Conservation (phyloP, 192 early-diverging fungal species). For the Obelidium mucronatum region DNA sequence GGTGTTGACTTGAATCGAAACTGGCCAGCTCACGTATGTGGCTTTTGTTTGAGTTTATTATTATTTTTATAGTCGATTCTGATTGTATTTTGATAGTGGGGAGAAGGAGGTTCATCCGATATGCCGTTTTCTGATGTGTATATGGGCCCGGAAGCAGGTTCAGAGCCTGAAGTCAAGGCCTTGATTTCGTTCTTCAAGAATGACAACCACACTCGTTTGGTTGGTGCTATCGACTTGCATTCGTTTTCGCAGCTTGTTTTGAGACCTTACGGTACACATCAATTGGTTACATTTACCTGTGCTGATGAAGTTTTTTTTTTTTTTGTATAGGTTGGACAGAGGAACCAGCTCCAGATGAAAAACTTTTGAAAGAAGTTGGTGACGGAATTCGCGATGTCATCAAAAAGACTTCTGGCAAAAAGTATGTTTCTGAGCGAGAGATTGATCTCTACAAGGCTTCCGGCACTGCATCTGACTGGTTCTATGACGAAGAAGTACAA, state of each 20-base stretch:
- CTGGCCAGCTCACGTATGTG: conserved; percentile 54
- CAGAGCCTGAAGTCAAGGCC: conserved; percentile 62
- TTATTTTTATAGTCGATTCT: conserved; percentile 43
- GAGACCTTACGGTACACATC: conserved; percentile 62
- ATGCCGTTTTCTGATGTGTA: conserved; percentile 60
- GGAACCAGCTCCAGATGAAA: conserved; percentile 48
- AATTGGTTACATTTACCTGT: no score
- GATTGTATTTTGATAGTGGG: conserved; percentile 43
- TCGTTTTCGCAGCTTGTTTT: conserved; percentile 66
- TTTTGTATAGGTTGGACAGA: conserved; percentile 43
- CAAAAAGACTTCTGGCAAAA: conserved; percentile 48
- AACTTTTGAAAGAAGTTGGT: conserved; percentile 50
- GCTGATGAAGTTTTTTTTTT: conserved; percentile 31
- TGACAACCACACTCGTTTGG: conserved; percentile 51
- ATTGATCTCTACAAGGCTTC: conserved; percentile 64
- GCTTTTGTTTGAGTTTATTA: conserved; percentile 40
- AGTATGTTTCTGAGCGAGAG: conserved; percentile 54
- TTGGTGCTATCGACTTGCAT: conserved; percentile 68
- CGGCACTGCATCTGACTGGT: conserved; percentile 62
- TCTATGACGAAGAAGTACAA: conserved; percentile 50
- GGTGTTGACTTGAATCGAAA: conserved; percentile 59
- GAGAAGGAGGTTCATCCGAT: conserved; percentile 59
- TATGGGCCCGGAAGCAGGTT: conserved; percentile 51
- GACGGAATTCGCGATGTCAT: conserved; percentile 50
- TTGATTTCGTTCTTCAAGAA: conserved; percentile 55